Evolutionary conservation across 1,284 basidiomycete species (phyloP).

Genomic region (Ceratobasidium papillatum): DNA sequence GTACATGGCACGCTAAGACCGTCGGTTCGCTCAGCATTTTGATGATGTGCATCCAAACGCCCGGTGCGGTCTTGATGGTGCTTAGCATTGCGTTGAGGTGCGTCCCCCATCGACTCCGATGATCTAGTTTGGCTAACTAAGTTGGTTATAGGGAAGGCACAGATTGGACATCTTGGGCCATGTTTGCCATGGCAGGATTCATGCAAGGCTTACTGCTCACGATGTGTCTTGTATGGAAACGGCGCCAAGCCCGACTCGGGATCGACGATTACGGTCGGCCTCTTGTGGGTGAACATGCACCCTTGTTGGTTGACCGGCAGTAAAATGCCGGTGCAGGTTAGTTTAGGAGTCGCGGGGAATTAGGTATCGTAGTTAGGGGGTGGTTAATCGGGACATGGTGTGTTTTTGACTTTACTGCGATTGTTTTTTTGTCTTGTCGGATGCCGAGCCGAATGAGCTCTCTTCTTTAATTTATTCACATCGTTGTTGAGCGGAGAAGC

Average conservation of each 20-base stretch:
- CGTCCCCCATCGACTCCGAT: constrained; percentile 72
- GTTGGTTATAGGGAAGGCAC: constrained; percentile 45
- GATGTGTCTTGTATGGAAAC: constrained; percentile 84
- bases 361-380: neutral
- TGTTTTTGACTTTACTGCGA: no score
- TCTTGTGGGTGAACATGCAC: constrained; percentile 48
- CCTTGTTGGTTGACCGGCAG: constrained; percentile 5
- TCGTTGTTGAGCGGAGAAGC: neutral
- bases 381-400: no score
- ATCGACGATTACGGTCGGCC: constrained; percentile 93
- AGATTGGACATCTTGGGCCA: constrained; percentile 64
- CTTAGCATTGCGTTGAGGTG: constrained; percentile 80
- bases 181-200: constrained; percentile 84
- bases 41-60: constrained; percentile 95
- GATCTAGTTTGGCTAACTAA: constrained; percentile 12
- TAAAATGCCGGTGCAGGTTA: constrained; percentile 2
- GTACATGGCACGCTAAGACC: constrained; percentile 79
- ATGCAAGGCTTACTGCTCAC: constrained; percentile 85
- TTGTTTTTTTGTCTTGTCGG: neutral
- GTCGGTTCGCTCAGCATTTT: constrained; percentile 93
- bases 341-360: neutral
- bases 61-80: constrained; percentile 90
- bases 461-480: constrained; percentile 1
- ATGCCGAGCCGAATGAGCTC: neutral
- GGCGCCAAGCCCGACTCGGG: constrained; percentile 75